Conservation (phyloP, 768 basidiomycete genomes). For the Omphalotus guepiniiformis region DNA sequence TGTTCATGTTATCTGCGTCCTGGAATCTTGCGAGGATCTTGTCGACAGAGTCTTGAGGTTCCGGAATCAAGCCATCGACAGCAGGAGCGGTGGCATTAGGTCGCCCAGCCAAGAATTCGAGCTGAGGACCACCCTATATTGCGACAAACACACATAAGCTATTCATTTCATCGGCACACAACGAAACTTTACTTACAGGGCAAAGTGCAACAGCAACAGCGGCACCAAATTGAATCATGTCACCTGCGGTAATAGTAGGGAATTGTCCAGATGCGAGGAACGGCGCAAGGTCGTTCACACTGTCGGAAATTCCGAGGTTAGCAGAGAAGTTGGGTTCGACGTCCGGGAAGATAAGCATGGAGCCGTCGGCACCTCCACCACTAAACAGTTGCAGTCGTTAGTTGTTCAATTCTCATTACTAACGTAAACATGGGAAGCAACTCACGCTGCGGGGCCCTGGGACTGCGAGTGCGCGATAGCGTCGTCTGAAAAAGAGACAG, state of each 20-base stretch:
- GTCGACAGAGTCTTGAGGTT: constrained; percentile 26
- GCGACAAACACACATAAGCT: background rate
- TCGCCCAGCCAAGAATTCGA: constrained; percentile 35
- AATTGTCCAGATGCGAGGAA: constrained; percentile 6
- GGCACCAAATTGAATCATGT: constrained; percentile 28
- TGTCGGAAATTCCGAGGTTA: constrained; percentile 12
- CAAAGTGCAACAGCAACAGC: constrained; percentile 33
- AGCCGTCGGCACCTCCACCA: constrained; percentile 29
- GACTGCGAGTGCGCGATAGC: constrained; percentile 13
- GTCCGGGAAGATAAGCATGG: constrained; percentile 23
- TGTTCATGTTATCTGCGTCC: constrained; percentile 28
- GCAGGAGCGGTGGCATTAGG: constrained; percentile 22
- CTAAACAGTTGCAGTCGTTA: too few relatives aligned
- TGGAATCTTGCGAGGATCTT: constrained; percentile 25
- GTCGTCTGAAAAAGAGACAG: constrained; percentile 21
- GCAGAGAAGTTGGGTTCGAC: constrained; percentile 18
- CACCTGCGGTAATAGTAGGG: background rate
- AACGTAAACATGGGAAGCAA: background rate
- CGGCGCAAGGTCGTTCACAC: constrained; percentile 12
- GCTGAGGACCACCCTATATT: constrained; percentile 25
- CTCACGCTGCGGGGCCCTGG: constrained; percentile 2
- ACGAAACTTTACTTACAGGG: constrained; percentile 21
- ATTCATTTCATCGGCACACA: constrained; percentile 12
- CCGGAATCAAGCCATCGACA: constrained; percentile 28
- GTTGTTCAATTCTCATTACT: too few relatives aligned